Evolutionary conservation across 352 stramenopile species (phyloP), one percentile per base, ranked within the genome.

Genomic region (Pythium chondricola): DNA sequence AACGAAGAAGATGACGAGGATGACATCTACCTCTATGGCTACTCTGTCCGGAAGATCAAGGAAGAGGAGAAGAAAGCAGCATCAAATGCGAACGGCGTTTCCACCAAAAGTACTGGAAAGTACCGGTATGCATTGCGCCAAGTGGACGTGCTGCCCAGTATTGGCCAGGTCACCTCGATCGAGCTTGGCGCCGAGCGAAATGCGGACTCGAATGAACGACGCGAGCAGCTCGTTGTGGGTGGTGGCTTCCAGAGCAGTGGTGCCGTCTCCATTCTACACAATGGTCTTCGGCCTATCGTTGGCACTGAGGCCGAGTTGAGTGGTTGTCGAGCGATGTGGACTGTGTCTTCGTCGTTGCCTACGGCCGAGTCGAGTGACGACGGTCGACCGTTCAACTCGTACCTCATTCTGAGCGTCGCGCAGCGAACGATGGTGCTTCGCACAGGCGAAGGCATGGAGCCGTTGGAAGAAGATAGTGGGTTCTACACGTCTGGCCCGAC

Each of bases 241-340:
- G 83, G 79, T 31, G 83, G 83, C 5, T 82, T 67, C 33, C 48
- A 83, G 21, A 63, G 67, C 17, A 83, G 69, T 21, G 75, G 77
- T 2, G 70, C 75, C 1, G 79, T 91, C 14, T 91, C 83, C 0
- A 79, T 90, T 17, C 43, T 93, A 2, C 79, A 93, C 56, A 79
- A 85, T 39, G 83, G 83, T 10, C 59, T 93, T 35, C 73, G 83
- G 11, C 83, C 83, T n/a, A 88, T 93, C 29, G 83, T 93, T 4
- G 72, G 76, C 27, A 94, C 83, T 0, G 83, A 91, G 45, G 80
- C 75, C 16, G 78, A 90, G 40, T 56, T 94, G 4, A 89, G 67
- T 33, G 83, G 83, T 6, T 94, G 83, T 32, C 78, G 83, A 42
- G 80, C 80, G 2, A 90, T 94, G 74, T 94, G 83, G 83, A 89